phyloP scores from a whole-genome alignment of 2,329 filamentous ascomycete species.

The Xylaria digitata region DNA sequence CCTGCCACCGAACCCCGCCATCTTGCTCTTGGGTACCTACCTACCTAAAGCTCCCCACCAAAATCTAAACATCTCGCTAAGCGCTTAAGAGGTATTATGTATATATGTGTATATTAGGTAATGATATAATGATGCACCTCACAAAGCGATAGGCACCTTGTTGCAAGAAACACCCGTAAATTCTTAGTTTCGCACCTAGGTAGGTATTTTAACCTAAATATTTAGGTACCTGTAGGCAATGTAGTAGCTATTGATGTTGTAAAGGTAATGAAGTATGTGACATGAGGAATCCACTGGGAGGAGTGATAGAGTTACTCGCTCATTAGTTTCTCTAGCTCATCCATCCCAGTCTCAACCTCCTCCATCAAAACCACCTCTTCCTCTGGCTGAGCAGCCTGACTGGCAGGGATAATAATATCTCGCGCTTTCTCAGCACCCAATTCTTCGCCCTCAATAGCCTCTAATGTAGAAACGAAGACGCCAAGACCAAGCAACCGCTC shows the following conservation, averaged over 20 bases:
- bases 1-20: neutral
- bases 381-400: conserved; percentile 39
- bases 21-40: too few relatives aligned
- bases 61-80: neutral
- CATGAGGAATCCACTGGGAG: too few relatives aligned
- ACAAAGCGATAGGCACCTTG: neutral
- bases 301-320: too few relatives aligned
- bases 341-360: conserved; percentile 52
- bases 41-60: neutral
- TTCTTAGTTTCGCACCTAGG: too few relatives aligned
- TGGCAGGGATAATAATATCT: neutral
- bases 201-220: too few relatives aligned
- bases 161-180: too few relatives aligned
- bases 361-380: conserved; percentile 56
- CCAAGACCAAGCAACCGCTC: conserved; percentile 39
- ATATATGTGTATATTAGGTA: too few relatives aligned
- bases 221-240: too few relatives aligned
- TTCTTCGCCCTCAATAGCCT: conserved; percentile 57
- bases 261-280: too few relatives aligned
- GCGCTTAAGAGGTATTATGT: too few relatives aligned
- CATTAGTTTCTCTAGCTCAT: conserved; percentile 37
- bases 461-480: conserved; percentile 28
- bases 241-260: too few relatives aligned
- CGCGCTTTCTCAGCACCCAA: conserved; percentile 43
- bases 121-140: neutral